A percentile compares a stretch with the other conserved stretches of the same genome.
Conservation (phyloP, 2,329 filamentous ascomycete species). For the Bipolaris oryzae region DNA sequence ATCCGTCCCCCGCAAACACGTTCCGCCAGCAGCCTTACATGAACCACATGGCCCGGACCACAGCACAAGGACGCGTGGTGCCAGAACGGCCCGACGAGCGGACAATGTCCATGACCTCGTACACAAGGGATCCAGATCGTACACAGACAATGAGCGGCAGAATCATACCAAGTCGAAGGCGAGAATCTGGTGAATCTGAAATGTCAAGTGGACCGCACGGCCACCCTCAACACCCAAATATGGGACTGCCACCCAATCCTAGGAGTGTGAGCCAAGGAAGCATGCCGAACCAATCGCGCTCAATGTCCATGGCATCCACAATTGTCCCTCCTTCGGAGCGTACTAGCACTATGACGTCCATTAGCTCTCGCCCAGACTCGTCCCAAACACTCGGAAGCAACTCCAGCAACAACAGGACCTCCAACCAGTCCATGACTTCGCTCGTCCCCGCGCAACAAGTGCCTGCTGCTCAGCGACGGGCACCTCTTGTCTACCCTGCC, state of each 20-base stretch:
- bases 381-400: constrained; percentile 35
- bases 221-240: constrained; percentile 29
- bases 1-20: constrained; percentile 69
- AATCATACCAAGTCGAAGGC: constrained; percentile 78
- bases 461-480: constrained; percentile 62
- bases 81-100: constrained; percentile 91
- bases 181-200: constrained; percentile 58
- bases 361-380: constrained; percentile 51
- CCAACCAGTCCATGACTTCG: constrained; percentile 50
- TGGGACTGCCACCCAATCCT: constrained; percentile 42
- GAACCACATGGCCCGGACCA: constrained; percentile 73
- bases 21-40: constrained; percentile 81
- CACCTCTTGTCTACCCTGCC: constrained; percentile 91
- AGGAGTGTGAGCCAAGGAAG: constrained; percentile 46
- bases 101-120: constrained; percentile 93
- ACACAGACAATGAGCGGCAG: constrained; percentile 90
- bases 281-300: constrained; percentile 59
- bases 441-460: constrained; percentile 42
- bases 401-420: constrained; percentile 45
- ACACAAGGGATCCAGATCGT: constrained; percentile 76
- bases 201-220: constrained; percentile 25
- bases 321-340: constrained; percentile 69
- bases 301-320: constrained; percentile 93
- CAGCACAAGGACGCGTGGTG: constrained; percentile 87
- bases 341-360: constrained; percentile 62